Evolutionary conservation across 108 stramenopile genomes (phyloP).

Genomic region (Conticribra guillardii): DNA sequence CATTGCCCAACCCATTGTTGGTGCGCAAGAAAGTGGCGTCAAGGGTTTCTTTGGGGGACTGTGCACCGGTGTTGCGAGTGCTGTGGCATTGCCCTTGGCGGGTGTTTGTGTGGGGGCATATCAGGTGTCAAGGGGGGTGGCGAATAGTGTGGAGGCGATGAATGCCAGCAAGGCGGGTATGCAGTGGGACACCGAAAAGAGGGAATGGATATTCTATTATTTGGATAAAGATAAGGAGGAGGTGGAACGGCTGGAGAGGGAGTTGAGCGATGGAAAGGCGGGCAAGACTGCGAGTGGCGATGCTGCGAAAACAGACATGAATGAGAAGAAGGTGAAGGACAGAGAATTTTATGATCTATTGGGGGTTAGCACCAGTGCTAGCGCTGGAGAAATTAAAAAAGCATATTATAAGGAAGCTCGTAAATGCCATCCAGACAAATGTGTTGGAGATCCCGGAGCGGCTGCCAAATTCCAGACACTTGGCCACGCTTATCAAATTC

Average conservation of each 20-base stretch:
- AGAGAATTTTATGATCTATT: conserved; percentile 86
- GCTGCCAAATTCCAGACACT: conserved; percentile 86
- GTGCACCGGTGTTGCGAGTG: conserved; percentile 80
- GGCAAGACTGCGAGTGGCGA: conserved; percentile 33
- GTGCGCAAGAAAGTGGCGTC: conserved; percentile 80
- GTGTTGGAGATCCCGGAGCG: conserved; percentile 86
- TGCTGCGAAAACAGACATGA: conserved; percentile 20
- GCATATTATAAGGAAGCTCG: conserved; percentile 90
- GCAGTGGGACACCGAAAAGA: conserved; percentile 82
- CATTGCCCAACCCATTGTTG: conserved; percentile 83
- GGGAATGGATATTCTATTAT: conserved; percentile 81
- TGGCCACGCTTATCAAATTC: conserved; percentile 91
- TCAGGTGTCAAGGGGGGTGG: conserved; percentile 80
- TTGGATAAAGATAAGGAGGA: conserved; percentile 70
- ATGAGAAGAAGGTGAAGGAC: conserved; percentile 77
- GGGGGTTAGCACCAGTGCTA: conserved; percentile 81
- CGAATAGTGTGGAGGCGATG: conserved; percentile 77
- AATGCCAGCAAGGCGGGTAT: conserved; percentile 68
- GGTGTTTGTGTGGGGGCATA: conserved; percentile 87
- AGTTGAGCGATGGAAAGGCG: conserved; percentile 32
- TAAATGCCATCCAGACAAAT: conserved; percentile 89
- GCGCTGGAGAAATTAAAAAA: conserved; percentile 87
- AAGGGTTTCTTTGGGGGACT: conserved; percentile 82
- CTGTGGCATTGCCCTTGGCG: conserved; percentile 82
- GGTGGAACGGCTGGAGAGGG: conserved; percentile 54